Evolutionary conservation across 108 stramenopile genomes (phyloP), one percentile per base, ranked within the genome.

Genomic region (Discostella pseudostelligera): DNA sequence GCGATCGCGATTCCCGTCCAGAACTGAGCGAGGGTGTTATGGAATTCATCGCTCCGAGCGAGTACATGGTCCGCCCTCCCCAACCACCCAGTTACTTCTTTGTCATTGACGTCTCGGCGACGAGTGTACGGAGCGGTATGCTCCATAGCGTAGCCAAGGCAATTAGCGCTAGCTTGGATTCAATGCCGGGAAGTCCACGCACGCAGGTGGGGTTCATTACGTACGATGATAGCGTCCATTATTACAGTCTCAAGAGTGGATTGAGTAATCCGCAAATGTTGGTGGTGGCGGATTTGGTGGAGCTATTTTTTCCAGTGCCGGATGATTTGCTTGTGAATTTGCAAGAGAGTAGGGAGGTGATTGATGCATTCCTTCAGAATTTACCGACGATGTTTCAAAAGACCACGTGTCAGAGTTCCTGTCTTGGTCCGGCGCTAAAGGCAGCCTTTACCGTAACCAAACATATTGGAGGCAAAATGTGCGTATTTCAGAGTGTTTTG

Each of bases 51-150:
- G 98, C 98, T 28, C 97, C 97, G 1, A 77, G 80, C 26, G 97
- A 99, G 72, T 99, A 99, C 88, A 99, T 98, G 97, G 97, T 99
- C 5, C 94, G 99, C 25, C 95, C 99, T 22, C 99, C 99, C 1
- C 97, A 97, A 69, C 94, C 97, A 19, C 97, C 97, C 14, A 84
- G 89, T 45, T 99, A 94, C 76, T 90, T 98, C 66, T 98, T 98
- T 72, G 96, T 98, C 21, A 62, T 99, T 45, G 99, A 98, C 78
- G 99, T 98, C 6, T 88, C 87, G 56, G 87, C 79, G 1, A 67
- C 78, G n/a, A 92, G 97, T 10, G 96, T 96, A 4, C 72, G 76
- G 22, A 85, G 79, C 50, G 97, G 97, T 35, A 85, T 95, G 94
- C 51, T 99, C 44, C 59, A 78, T n/a, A 68, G 75, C 32, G 87